Conservation (phyloP, 768 basidiomycete species). For the Boletus vinaceobasis region DNA sequence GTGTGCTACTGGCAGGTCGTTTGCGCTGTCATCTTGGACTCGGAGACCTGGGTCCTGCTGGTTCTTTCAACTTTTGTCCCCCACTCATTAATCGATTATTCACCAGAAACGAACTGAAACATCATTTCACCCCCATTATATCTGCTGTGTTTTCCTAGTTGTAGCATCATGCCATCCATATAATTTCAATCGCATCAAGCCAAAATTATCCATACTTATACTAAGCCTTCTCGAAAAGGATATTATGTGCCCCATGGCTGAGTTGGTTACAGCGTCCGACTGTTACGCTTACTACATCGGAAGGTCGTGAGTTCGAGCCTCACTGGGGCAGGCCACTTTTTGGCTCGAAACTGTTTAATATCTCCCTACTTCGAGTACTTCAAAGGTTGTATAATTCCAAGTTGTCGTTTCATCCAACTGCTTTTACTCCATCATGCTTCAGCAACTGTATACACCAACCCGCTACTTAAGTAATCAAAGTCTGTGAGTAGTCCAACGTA, state of each 20-base stretch:
- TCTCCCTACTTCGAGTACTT: too few species aligned
- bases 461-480: too few species aligned
- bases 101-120: too few species aligned
- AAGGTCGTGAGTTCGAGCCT: conserved; percentile 72
- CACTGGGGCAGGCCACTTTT: conserved; percentile 46
- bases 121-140: too few species aligned
- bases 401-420: too few species aligned
- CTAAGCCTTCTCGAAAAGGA: background rate
- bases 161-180: background rate
- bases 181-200: too few species aligned
- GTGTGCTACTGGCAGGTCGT: background rate
- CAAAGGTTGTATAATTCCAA: too few species aligned
- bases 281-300: conserved; percentile 51
- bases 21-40: too few species aligned
- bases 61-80: background rate
- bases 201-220: too few species aligned
- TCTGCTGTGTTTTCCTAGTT: background rate
- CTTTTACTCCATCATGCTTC: too few species aligned
- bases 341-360: background rate
- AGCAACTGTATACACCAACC: background rate
- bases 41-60: background rate
- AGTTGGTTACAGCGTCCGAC: conserved; percentile 79
- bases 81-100: too few species aligned
- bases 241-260: conserved; percentile 61
- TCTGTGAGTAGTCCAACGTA: too few species aligned